A percentile compares a stretch with the other conserved stretches of the same genome.
Conservation (phyloP, 2,329 filamentous ascomycete species). For the Fusarium acutatum region DNA sequence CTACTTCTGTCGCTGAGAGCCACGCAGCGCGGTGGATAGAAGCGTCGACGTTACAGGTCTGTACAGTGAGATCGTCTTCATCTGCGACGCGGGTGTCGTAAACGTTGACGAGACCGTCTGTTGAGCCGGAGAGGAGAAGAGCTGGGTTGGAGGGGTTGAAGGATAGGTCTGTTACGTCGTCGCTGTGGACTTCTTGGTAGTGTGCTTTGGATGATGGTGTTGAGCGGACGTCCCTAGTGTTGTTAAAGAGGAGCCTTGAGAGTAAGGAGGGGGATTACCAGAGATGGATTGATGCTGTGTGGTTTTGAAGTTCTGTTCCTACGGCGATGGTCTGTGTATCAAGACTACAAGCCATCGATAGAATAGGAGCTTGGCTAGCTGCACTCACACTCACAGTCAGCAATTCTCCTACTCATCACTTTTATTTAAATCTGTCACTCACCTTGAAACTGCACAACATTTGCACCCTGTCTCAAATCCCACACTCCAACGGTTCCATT, state of each 20-base stretch:
- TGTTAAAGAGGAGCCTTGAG: neutral
- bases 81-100: slow-evolving; percentile 75
- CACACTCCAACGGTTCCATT: slow-evolving; percentile 73
- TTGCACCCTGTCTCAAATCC: slow-evolving; percentile 65
- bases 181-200: slow-evolving; percentile 73
- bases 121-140: slow-evolving; percentile 78
- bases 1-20: slow-evolving; percentile 70
- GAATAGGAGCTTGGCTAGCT: slow-evolving; percentile 62
- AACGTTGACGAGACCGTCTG: slow-evolving; percentile 81
- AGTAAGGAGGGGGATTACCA: slow-evolving; percentile 56
- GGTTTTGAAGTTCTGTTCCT: slow-evolving; percentile 76
- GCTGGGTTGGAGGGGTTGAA: slow-evolving; percentile 69
- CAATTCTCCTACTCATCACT: neutral
- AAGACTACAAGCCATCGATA: slow-evolving; percentile 70
- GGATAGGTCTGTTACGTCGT: slow-evolving; percentile 68
- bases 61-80: slow-evolving; percentile 80
- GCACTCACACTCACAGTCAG: neutral
- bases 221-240: slow-evolving; percentile 65
- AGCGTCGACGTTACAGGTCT: slow-evolving; percentile 80
- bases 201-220: slow-evolving; percentile 57
- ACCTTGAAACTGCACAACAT: slow-evolving; percentile 58
- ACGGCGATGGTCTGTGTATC: slow-evolving; percentile 69
- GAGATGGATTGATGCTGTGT: slow-evolving; percentile 67
- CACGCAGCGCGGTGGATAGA: slow-evolving; percentile 81
- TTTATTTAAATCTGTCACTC: slow-evolving; percentile 45